Percentiles rank a stretch among this genome's conserved stretches.
These are phyloP conservation scores for Pistacia atlantica DNA, from an alignment of 345 rosid genomes.

Conservation along the genomic window DNA sequence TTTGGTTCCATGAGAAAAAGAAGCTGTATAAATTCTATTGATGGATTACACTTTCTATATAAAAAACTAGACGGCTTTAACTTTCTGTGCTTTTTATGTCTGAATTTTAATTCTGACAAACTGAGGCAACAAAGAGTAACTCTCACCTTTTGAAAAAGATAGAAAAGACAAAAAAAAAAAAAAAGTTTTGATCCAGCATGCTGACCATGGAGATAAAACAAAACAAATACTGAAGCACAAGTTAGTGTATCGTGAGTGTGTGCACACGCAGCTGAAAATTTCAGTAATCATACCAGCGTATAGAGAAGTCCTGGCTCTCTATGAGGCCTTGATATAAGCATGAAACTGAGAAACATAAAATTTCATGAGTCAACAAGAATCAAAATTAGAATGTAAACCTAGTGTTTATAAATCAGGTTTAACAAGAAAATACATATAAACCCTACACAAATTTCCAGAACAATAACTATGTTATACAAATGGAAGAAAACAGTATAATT, in stretches of 20 bases:
- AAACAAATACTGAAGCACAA: neutral
- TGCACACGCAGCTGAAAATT: neutral
- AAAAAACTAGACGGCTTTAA: neutral
- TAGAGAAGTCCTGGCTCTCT: conserved; percentile 83
- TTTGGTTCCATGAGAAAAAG: conserved; percentile 9
- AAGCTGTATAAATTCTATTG: neutral
- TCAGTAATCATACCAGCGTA: conserved; percentile 60
- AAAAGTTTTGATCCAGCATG: neutral
- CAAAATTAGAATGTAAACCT: neutral
- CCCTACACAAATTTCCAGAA: too few species aligned
- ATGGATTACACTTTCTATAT: neutral
- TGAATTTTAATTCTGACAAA: neutral
- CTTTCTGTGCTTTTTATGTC: neutral
- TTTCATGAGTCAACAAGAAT: conserved; percentile 8
- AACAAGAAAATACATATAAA: neutral
- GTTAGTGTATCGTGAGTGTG: neutral
- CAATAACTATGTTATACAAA: neutral
- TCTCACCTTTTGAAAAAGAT: neutral
- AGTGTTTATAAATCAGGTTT: neutral
- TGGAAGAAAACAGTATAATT: neutral
- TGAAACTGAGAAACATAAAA: conserved; percentile 57
- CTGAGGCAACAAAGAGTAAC: neutral
- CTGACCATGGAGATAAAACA: neutral
- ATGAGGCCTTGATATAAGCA: conserved; percentile 82
- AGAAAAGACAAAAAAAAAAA: neutral